A percentile compares a stretch with the other conserved stretches of the same genome.
Conservation (phyloP, 1,284 basidiomycete species). For the Ceratobasidium sp. region DNA sequence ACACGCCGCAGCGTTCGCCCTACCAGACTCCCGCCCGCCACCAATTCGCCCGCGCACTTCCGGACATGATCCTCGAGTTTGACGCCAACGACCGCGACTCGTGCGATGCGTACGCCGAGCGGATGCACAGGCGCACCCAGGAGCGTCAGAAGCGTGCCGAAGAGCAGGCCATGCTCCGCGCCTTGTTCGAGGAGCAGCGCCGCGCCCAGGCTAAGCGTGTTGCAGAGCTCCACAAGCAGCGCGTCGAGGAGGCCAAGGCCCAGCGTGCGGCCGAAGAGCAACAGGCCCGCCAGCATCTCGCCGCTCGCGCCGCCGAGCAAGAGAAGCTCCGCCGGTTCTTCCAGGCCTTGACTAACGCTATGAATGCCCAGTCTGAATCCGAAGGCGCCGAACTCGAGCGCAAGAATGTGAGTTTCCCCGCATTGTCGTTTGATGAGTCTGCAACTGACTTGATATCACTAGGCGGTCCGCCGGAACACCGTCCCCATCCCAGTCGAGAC, state of each 20-base stretch:
- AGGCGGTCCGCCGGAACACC: conserved; percentile 23
- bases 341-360: conserved; percentile 17
- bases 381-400: conserved; percentile 30
- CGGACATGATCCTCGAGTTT: conserved; percentile 26
- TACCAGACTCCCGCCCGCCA: conserved; percentile 1
- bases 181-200: conserved; percentile 35
- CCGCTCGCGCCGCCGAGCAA: conserved; percentile 27
- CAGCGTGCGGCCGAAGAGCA: conserved; percentile 12
- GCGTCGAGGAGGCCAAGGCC: conserved; percentile 27
- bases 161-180: conserved; percentile 7
- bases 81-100: conserved; percentile 2
- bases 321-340: conserved; percentile 31
- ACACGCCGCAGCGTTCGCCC: conserved; percentile 22
- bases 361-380: not conserved
- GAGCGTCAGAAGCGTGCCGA: conserved; percentile 31
- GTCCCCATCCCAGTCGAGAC: conserved; percentile 13
- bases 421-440: not conserved
- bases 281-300: conserved; percentile 28
- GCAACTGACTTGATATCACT: conserved; percentile 29
- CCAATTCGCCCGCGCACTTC: conserved; percentile 4
- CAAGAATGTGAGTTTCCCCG: conserved; percentile 28
- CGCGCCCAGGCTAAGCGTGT: conserved; percentile 29
- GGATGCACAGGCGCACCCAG: conserved; percentile 17
- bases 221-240: conserved; percentile 21
- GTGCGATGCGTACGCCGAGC: conserved; percentile 29